phyloP scores from a whole-genome alignment of 1,284 basidiomycete species.

The Agroathelia rolfsii region DNA sequence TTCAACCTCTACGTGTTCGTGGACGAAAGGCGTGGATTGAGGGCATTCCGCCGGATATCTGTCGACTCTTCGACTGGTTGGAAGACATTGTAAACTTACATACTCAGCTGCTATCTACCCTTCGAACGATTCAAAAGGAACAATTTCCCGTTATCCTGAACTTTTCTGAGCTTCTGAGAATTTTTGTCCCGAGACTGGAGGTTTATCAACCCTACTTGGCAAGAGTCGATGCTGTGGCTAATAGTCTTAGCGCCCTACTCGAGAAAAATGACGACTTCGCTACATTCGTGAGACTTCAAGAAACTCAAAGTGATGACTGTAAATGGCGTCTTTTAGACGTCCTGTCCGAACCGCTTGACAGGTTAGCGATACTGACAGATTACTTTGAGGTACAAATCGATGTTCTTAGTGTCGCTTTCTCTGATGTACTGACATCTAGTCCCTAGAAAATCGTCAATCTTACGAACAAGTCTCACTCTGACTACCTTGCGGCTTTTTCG shows the following conservation, averaged over 20 bases:
- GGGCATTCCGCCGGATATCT: conserved; percentile 61
- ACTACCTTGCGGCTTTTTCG: conserved; percentile 57
- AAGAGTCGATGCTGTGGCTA: conserved; percentile 51
- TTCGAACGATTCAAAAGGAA: conserved; percentile 35
- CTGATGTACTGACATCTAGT: conserved; percentile 18
- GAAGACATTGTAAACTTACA: conserved; percentile 79
- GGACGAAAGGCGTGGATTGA: conserved; percentile 65
- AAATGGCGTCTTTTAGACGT: conserved; percentile 59
- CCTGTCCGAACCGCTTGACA: conserved; percentile 66
- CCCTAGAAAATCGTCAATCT: conserved; percentile 49
- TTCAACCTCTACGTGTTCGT: conserved; percentile 64
- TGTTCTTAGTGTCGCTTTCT: conserved; percentile 3
- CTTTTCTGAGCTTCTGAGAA: conserved; percentile 48
- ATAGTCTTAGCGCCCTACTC: conserved; percentile 44
- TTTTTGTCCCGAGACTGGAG: conserved; percentile 59
- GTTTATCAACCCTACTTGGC: conserved; percentile 82
- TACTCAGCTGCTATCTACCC: conserved; percentile 41
- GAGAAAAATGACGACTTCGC: conserved; percentile 65
- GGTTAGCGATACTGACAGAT: conserved; percentile 64
- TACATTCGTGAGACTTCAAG: conserved; percentile 75
- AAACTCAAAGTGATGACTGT: conserved; percentile 38
- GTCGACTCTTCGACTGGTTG: conserved; percentile 73
- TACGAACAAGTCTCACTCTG: conserved; percentile 61
- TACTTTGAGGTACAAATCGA: conserved; percentile 52
- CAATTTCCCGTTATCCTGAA: conserved; percentile 36